Evolutionary conservation across 2,329 filamentous ascomycete genomes (phyloP).

Genomic region (Fusarium cicatricum): DNA sequence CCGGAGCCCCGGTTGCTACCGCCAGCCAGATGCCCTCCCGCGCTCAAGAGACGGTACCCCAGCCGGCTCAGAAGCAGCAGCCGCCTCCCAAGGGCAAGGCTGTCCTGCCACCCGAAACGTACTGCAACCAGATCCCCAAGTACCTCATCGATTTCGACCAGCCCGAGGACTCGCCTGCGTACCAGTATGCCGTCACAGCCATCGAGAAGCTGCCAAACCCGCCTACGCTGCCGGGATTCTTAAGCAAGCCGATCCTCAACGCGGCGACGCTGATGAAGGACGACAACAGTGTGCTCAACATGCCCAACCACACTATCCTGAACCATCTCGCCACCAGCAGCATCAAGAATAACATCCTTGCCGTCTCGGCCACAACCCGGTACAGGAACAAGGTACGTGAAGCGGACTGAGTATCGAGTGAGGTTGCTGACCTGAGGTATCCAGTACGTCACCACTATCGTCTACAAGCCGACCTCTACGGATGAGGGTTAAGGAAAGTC

Average conservation of each 20-base stretch:
- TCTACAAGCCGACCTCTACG: conserved; percentile 88
- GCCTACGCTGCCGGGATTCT: conserved; percentile 85
- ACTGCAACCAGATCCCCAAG: conserved; percentile 78
- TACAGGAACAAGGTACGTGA: conserved; percentile 87
- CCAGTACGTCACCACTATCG: conserved; percentile 95
- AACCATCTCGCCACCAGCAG: conserved; percentile 98
- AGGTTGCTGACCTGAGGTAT: conserved; percentile 17
- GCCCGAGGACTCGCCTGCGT: conserved; percentile 77
- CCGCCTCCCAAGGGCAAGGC: conserved; percentile 61
- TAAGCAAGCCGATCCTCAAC: conserved; percentile 95
- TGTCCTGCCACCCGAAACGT: conserved; percentile 65
- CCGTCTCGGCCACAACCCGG: conserved; percentile 95
- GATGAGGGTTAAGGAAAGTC: conserved; percentile 52
- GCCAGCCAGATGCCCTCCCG: conserved; percentile 15
- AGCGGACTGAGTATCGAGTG: neutral
- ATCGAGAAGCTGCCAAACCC: conserved; percentile 84
- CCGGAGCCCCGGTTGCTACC: conserved; percentile 15
- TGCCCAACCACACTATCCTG: conserved; percentile 96
- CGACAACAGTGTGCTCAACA: conserved; percentile 94
- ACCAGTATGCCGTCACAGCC: conserved; percentile 76
- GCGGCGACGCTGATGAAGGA: conserved; percentile 93
- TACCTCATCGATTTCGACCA: conserved; percentile 90
- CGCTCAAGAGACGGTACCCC: conserved; percentile 7
- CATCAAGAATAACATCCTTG: conserved; percentile 95
- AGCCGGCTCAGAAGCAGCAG: conserved; percentile 13